These are phyloP conservation scores for Trichothecium sympodiale DNA, from an alignment of 2,329 filamentous ascomycete genomes.

Conservation along the genomic window DNA sequence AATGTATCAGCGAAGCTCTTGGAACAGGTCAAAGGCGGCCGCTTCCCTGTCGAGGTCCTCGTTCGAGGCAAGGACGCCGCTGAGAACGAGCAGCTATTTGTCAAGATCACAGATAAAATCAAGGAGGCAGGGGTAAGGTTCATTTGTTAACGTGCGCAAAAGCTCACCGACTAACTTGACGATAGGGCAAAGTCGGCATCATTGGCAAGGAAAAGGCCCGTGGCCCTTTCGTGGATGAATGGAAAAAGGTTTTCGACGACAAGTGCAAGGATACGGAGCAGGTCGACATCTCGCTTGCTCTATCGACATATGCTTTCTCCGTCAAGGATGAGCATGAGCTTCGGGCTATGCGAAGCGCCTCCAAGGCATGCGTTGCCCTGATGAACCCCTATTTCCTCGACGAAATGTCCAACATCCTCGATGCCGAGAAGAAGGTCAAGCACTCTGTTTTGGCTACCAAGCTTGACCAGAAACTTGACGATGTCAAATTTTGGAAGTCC, in stretches of 20 bases:
- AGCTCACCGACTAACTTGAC: not conserved
- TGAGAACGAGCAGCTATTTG: constrained; percentile 83
- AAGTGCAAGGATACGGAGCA: constrained; percentile 79
- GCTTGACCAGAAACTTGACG: constrained; percentile 84
- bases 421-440: constrained; percentile 94
- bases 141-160: not conserved
- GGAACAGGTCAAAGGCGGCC: constrained; percentile 82
- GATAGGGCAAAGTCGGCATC: constrained; percentile 77
- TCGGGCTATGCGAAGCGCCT: constrained; percentile 86
- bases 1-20: constrained; percentile 67
- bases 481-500: constrained; percentile 84
- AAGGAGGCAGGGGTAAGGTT: constrained; percentile 70
- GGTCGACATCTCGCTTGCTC: constrained; percentile 70
- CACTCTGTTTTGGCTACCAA: constrained; percentile 79
- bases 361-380: constrained; percentile 84
- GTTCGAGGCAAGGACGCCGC: constrained; percentile 85
- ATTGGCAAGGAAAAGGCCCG: constrained; percentile 73
- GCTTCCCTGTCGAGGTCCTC: constrained; percentile 84
- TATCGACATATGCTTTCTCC: constrained; percentile 76
- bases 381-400: constrained; percentile 97
- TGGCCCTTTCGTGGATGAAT: constrained; percentile 90
- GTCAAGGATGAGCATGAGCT: constrained; percentile 94
- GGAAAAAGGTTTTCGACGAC: constrained; percentile 73
- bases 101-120: constrained; percentile 74
- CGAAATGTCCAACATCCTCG: constrained; percentile 92